Conservation (phyloP, 1,139 yeast genomes). For the Saccharomycopsis crataegensis region DNA sequence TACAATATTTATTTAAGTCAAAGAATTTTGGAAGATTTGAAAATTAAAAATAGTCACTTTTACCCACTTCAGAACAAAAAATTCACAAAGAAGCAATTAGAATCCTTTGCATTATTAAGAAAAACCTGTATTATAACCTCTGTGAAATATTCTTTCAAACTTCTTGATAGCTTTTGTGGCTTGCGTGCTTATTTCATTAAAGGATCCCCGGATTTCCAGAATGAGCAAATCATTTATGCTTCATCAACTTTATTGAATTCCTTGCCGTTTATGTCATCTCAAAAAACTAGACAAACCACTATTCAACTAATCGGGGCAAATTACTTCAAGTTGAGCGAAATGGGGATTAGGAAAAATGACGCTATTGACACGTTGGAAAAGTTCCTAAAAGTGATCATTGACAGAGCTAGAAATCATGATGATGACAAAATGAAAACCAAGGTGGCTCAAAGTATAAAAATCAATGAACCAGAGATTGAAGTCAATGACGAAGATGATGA, state of each 20-base stretch:
- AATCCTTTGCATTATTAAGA: constrained; percentile 22
- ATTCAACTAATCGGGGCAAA: constrained; percentile 40
- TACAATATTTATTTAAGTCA: constrained; percentile 37
- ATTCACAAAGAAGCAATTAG: constrained; percentile 14
- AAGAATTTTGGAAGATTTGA: constrained; percentile 21
- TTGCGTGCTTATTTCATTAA: constrained; percentile 37
- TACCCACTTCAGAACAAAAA: constrained; percentile 12
- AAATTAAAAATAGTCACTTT: constrained; percentile 9
- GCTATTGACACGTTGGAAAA: constrained; percentile 49
- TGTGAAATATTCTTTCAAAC: constrained; percentile 34
- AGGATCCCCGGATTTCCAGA: constrained; percentile 44
- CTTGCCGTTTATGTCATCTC: constrained; percentile 30
- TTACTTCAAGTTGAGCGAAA: constrained; percentile 48
- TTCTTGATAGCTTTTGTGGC: constrained; percentile 36
- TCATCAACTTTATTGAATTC: constrained; percentile 43
- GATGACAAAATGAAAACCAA: not conserved
- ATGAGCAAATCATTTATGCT: constrained; percentile 44
- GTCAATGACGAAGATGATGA: constrained; percentile 7
- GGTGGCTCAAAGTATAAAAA: not conserved
- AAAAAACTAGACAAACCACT: constrained; percentile 32
- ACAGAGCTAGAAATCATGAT: constrained; percentile 22
- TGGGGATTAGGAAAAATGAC: constrained; percentile 46
- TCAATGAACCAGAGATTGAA: constrained; percentile 3
- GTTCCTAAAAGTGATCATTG: constrained; percentile 42
- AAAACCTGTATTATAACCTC: constrained; percentile 32